These are phyloP conservation scores for Starmerella riodocensis DNA, from an alignment of 805 yeast species.

Conservation along the genomic window DNA sequence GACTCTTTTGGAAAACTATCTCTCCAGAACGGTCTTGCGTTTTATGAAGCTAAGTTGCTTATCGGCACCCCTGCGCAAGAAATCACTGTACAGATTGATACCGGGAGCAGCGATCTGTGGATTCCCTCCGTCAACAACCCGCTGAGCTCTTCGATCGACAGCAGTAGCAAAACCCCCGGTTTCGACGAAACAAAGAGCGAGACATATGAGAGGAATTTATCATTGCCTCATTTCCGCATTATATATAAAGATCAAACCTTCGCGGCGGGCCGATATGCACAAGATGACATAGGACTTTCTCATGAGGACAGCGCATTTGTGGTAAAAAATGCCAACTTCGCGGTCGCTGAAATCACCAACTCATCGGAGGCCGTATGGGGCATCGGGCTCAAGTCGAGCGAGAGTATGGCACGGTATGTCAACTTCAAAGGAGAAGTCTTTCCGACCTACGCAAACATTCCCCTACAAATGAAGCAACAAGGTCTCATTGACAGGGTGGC, in stretches of 20 bases:
- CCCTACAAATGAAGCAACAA: constrained; percentile 27
- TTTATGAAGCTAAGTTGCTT: constrained; percentile 25
- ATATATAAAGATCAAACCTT: constrained; percentile 33
- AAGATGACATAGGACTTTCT: constrained; percentile 35
- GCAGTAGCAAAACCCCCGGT: background rate
- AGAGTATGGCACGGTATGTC: constrained; percentile 24
- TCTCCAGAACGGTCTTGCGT: constrained; percentile 23
- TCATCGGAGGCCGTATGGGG: constrained; percentile 45
- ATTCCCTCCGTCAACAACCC: constrained; percentile 39
- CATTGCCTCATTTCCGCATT: constrained; percentile 18
- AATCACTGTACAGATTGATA: constrained; percentile 48
- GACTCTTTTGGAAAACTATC: too few relatives aligned
- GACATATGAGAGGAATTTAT: constrained; percentile 1
- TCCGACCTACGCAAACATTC: constrained; percentile 25
- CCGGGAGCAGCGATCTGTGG: constrained; percentile 70
- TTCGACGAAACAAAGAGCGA: background rate
- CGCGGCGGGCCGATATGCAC: constrained; percentile 44
- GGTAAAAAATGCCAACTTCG: constrained; percentile 44
- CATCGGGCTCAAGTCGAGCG: constrained; percentile 27
- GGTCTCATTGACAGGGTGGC: constrained; percentile 33
- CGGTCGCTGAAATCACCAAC: constrained; percentile 55
- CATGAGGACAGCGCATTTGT: constrained; percentile 29
- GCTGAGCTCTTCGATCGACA: constrained; percentile 10
- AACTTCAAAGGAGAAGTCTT: constrained; percentile 8
- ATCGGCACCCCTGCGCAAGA: constrained; percentile 48